Evolutionary conservation across 371 early-diverging fungal genomes (phyloP), one percentile per base, ranked within the genome.

Genomic region (Rhizopus delemar): DNA sequence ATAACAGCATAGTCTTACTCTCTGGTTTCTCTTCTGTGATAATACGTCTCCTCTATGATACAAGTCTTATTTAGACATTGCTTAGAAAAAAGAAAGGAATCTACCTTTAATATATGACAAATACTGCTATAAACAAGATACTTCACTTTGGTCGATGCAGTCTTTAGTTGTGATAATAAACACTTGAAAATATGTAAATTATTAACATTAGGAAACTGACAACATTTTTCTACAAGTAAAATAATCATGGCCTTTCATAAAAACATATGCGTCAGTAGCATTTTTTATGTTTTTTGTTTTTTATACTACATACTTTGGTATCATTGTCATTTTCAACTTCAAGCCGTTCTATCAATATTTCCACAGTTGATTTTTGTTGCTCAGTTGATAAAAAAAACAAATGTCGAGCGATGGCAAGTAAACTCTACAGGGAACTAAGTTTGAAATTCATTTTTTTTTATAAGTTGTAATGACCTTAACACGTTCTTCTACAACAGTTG

Each of bases 81-180:
- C n/a, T 4, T 12, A n/a, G 36, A 34, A 35, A 34, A 34, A 29
- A 15, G 16, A 6, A 41, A 15, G 15, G 22, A 8, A 46, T 11
- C 22, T 69, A 82, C 82, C 70, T 74, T 75, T 48, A 80, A 46
- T 13, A 82, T 61, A 9, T 68, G 57, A 11, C 70, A 66, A 4
- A 82, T 76, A 16, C 77, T 68, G 28, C 62, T 70, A 38, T 80
- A 80, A 2, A 75, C 60, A 45, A 78, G 80, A 31, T 73, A 78
- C 35, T 71, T 70, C 2, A 82, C 73, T 36, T 80, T 74, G 38
- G 77, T 82, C 7, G 80, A 82, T 31, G 68, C 71, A 4, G 77
- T 68, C 15, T 58, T 60, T 63, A 69, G 69, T 62, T 69, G 56
- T 33, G 22, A 39, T 12, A 65, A 39, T n/a, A 75, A 38, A n/a